These are phyloP conservation scores for Aspergillus neotritici DNA, from an alignment of 2,329 filamentous ascomycete species.

Conservation along the genomic window DNA sequence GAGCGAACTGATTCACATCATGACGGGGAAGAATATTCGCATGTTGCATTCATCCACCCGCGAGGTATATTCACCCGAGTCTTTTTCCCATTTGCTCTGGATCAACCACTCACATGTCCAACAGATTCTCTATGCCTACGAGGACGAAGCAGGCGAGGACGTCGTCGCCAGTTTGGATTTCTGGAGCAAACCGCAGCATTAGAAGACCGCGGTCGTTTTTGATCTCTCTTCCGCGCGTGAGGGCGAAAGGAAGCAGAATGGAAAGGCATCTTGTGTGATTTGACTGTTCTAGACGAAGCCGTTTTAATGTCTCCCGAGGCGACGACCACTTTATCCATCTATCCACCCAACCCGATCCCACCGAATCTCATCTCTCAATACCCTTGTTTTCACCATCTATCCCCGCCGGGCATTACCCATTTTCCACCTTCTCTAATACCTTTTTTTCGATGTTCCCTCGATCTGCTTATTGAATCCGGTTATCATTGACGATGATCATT, in stretches of 20 bases:
- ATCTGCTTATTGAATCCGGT: constrained; percentile 13
- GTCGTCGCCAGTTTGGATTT: constrained; percentile 94
- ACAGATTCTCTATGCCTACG: constrained; percentile 94
- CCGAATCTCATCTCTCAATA: no score
- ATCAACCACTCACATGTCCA: constrained; percentile 20
- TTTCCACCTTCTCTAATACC: constrained; percentile 13
- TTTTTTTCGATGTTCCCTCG: constrained; percentile 14
- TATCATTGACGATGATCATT: constrained; percentile 10
- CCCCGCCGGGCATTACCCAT: neutral
- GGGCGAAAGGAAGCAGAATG: no score
- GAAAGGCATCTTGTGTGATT: no score
- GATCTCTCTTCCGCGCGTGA: no score
- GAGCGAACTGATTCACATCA: constrained; percentile 83
- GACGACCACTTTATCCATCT: no score
- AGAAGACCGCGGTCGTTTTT: constrained; percentile 2
- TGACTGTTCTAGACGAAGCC: no score
- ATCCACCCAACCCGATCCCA: no score
- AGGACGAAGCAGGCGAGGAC: constrained; percentile 90
- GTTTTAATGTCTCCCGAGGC: no score
- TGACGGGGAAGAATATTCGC: constrained; percentile 91
- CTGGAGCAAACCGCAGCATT: constrained; percentile 61
- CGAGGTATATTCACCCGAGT: constrained; percentile 61
- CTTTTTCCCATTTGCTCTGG: neutral
- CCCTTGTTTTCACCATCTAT: no score
- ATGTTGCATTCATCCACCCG: constrained; percentile 97